Evolutionary conservation across 2,329 filamentous ascomycete species (phyloP), one percentile per base, ranked within the genome.

Genomic region (Incumbomyces delicatus): DNA sequence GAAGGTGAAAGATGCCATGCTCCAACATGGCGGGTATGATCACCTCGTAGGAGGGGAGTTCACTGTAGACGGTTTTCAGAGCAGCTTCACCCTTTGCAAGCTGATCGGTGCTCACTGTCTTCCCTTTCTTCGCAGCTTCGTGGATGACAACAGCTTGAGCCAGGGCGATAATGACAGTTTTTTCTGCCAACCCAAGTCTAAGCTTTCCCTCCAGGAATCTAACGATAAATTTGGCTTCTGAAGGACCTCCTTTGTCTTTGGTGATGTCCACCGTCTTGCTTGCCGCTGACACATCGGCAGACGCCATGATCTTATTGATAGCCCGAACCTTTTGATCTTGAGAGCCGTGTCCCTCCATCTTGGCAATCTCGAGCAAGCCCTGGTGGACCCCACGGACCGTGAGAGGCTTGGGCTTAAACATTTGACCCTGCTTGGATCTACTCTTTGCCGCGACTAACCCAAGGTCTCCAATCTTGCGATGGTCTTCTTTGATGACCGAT

Each of bases 331-430:
- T 98, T 50, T 86, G 81, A 12, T 83, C 81, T 62, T 96, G 92
- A 1, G 89, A 83, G 36, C 90, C 90, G 60, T 86, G 85, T 8
- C 92, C 92, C 55, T 86, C 77, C 12, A 87, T 77, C 14, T 85
- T 94, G 6, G 92, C 92, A 61, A 98, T 94, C 30, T 75, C 78
- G 73, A 96, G 85, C 31, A 98, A 66, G 1, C 87, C 86, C 60
- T 92, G 83, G 59, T 94, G 88, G 1, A 98, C 89, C 22, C 84
- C 87, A 48, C 77, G 78, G 1, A 98, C 76, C 0, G 89, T 95
- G 57, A 98, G 70, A 22, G 89, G 75, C 66, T 94, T 95, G 2
- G 89, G 92, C 65, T 94, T 95, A 73, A 96, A 95, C 88, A 98
- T 95, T 17, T 92, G 96, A 10, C 87, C 87, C 61, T 98, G 92